Evolutionary conservation across 495 filamentous ascomycete genomes (phyloP), one percentile per base, ranked within the genome.

Genomic region (Letharia lupina): DNA sequence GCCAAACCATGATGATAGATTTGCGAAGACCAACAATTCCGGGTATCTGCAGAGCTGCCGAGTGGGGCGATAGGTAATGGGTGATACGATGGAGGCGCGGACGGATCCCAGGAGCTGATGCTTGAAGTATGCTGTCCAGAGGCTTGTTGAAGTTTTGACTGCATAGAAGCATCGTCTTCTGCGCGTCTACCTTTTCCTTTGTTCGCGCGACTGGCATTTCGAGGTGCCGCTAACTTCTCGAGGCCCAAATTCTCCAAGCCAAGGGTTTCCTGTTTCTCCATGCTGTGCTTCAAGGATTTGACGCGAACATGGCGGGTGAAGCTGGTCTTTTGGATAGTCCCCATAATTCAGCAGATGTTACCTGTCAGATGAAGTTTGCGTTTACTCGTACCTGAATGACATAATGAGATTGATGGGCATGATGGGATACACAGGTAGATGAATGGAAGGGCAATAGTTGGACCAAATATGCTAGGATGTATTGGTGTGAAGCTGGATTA

Each of bases 181-280:
- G 35, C 12, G 39, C 28, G 16, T 20, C 18, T 23, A 37, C 16
- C 45, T 37, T 44, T 68, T 3, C 23, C 33, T 44, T 42, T 63
- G 4, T 64, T 61, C 13, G 23, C 15, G 23, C 48, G 65, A 37
- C 60, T 60, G 35, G 39, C 54, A 41, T 63, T 61, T 16, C 33
- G 45, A 35, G 41, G 40, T 59, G 60, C 52, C 44, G 37, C 50
- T 44, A 40, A 16, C 28, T 54, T 47, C 20, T 64, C 58, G 12
- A 68, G 62, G 16, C 15, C 39, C 47, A 68, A 57, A 33, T 40
- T 37, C 33, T 61, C 67, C 35, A 68, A 42, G 39, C 28, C 59
- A n/a, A 68, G 63, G 41, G 66, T 65, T 40, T 60, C 62, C n/a
- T 68, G 58, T 20, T 18, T 44, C 8, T 65, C 62, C 66, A 68